Base-by-base conservation (phyloP, 352 stramenopile species). In the Phytophthora niederhauseri region DNA sequence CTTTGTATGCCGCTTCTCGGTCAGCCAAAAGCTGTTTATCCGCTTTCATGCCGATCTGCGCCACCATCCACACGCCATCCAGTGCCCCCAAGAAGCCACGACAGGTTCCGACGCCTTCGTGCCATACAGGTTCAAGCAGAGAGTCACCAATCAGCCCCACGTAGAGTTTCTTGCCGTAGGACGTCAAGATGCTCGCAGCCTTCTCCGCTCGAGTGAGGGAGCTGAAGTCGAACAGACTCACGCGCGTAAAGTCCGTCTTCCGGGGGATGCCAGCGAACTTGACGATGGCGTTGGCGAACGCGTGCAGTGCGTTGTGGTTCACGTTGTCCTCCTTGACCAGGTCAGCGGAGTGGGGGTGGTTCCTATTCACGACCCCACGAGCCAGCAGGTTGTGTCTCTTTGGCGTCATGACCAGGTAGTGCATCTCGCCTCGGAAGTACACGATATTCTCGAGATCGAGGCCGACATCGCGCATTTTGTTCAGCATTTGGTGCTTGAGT, bases 391-490 rank as follows among this genome's bases (percentile, higher is more conserved):
- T 93, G 30, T 78, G 70, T 3, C 79, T 76, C 70, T 87, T 90
- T 6, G 85, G 81, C 2, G 85, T 93, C 82, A 92, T 92, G 3
- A 94, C 87, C 1, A 94, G 68, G 66, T 94, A 94, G 66, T 94
- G 87, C 74, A 91, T 91, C 57, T 91, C 83, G 26, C 85, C 87
- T n/a, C 84, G 76, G 68, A 92, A 92, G 73, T 94, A 94, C 66
- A 93, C 83, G 46, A 92, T 79, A 57, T 92, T 92, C 65, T 93
- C 87, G 4, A 92, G 54, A 55, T 92, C 82, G 20, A 94, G 69
- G 20, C 80, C 84, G 9, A 81, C 64, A 1, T 80, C 80, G 34
- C 78, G 73, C 73, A 93, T 81, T 66, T 87, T 82, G 49, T 76
- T 64, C 45, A 93, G 84, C 71, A 93, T 78, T 36, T 84, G 66